These are phyloP conservation scores for Lactarius akahatsu DNA, from an alignment of 768 basidiomycete genomes.

Conservation along the genomic window DNA sequence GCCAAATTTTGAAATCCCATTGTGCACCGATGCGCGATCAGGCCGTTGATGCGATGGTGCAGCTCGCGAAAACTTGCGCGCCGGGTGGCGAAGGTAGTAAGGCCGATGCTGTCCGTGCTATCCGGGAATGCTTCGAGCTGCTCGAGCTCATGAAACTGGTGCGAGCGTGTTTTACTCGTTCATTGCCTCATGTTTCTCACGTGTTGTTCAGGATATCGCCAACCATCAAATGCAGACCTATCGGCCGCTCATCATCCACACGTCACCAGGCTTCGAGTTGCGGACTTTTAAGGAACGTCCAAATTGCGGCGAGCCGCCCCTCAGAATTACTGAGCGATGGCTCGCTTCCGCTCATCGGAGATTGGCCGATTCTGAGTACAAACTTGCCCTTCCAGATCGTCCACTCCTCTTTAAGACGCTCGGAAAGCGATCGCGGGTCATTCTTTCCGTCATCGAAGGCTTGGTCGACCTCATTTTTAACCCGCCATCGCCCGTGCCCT, in stretches of 20 bases:
- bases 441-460: slow-evolving; percentile 46
- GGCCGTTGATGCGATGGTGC: slow-evolving; percentile 81
- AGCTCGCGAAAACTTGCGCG: slow-evolving; percentile 57
- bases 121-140: slow-evolving; percentile 84
- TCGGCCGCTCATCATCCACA: slow-evolving; percentile 84
- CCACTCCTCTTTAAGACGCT: slow-evolving; percentile 39
- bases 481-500: slow-evolving; percentile 43
- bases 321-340: slow-evolving; percentile 29
- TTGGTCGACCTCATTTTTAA: slow-evolving; percentile 66
- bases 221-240: slow-evolving; percentile 93
- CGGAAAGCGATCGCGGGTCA: slow-evolving; percentile 27
- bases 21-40: slow-evolving; percentile 93
- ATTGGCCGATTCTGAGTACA: slow-evolving; percentile 21
- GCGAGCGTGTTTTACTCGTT: slow-evolving; percentile 37
- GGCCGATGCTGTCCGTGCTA: slow-evolving; percentile 66
- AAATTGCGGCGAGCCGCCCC: slow-evolving; percentile 34
- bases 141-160: slow-evolving; percentile 95
- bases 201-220: slow-evolving; percentile 75
- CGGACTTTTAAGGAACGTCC: slow-evolving; percentile 66
- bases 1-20: slow-evolving; percentile 80
- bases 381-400: slow-evolving; percentile 41
- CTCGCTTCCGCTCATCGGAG: slow-evolving; percentile 27
- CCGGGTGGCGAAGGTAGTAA: slow-evolving; percentile 55
- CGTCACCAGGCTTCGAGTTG: slow-evolving; percentile 77
- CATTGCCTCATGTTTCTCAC: slow-evolving; percentile 27